These are phyloP conservation scores for Serendipita sp. DNA, from an alignment of 1,284 basidiomycete genomes.

Conservation along the genomic window DNA sequence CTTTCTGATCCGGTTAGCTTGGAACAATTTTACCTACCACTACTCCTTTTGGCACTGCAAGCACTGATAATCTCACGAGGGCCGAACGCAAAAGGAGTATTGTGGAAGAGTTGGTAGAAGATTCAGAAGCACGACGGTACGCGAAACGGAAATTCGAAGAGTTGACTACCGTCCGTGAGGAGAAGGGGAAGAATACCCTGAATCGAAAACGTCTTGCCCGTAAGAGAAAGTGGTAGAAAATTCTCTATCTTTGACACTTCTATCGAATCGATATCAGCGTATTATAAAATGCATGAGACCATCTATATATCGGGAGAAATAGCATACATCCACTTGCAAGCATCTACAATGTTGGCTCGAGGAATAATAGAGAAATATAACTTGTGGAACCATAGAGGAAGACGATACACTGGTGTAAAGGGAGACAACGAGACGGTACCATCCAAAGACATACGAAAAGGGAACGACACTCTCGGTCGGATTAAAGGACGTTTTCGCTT, in stretches of 20 bases:
- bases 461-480: neutral
- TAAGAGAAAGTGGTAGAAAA: constrained; percentile 53
- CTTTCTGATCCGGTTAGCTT: constrained; percentile 36
- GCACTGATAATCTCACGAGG: constrained; percentile 53
- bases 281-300: neutral
- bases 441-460: neutral
- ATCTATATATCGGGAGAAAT: neutral
- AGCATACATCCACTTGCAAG: neutral
- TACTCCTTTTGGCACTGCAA: constrained; percentile 63
- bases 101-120: constrained; percentile 79
- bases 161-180: constrained; percentile 56
- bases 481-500: neutral
- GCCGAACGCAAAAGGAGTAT: constrained; percentile 64
- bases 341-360: neutral
- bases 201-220: constrained; percentile 49
- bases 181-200: constrained; percentile 61
- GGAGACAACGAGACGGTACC: neutral
- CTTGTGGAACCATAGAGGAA: neutral
- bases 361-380: neutral
- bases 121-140: constrained; percentile 74
- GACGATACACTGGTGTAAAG: neutral
- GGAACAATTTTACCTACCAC: constrained; percentile 71
- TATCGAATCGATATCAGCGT: neutral
- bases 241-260: neutral
- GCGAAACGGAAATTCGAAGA: constrained; percentile 91